Base-by-base conservation (phyloP, 768 basidiomycete species). In the Mycena albidolilacea region DNA sequence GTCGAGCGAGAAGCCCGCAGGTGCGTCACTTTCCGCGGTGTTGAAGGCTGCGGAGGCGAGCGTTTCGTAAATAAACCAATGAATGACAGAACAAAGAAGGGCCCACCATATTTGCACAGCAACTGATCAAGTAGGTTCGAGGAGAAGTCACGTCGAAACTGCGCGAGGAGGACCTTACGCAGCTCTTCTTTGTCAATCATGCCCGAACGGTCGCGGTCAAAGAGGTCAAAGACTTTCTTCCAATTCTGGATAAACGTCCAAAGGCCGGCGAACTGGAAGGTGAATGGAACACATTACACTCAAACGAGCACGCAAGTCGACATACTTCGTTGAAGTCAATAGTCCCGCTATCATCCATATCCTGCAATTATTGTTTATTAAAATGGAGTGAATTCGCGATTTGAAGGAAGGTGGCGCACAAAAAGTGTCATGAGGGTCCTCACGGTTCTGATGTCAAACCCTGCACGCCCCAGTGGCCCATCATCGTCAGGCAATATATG, bases 181-280 rank as follows among this genome's bases (percentile, higher is more conserved):
- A 48, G 46, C 46, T 48, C 46, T 48, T 48, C 46, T 48, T 48
- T 48, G 46, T 48, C 46, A 48, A 48, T 48, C 46, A 48, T 48
- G 1, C 46, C 46, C 46, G 46, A 48, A 48, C 7, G 46, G 46
- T 48, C 46, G 46, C 17, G 46, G 46, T 48, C 46, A 48, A 48
- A 48, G 46, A 48, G 46, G 10, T 48, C 46, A 48, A 48, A 48
- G 15, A 48, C 46, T 48, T 48, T 48, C 46, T 48, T 48, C 46
- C 46, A 48, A 48, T 19, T 48, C 46, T 48, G 46, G 46, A 48
- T 48, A 48, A 48, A 48, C 46, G 46, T 48, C 46, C 46, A 48
- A 48, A 48, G 46, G 46, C 46, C 46, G 46, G 46, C 46, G 46
- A 48, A 48, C 46, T 48, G 46, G 15, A 48, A 48, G 46, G 46